phyloP scores from a whole-genome alignment of 257 asterid genomes.

The Penstemon barbatus region DNA sequence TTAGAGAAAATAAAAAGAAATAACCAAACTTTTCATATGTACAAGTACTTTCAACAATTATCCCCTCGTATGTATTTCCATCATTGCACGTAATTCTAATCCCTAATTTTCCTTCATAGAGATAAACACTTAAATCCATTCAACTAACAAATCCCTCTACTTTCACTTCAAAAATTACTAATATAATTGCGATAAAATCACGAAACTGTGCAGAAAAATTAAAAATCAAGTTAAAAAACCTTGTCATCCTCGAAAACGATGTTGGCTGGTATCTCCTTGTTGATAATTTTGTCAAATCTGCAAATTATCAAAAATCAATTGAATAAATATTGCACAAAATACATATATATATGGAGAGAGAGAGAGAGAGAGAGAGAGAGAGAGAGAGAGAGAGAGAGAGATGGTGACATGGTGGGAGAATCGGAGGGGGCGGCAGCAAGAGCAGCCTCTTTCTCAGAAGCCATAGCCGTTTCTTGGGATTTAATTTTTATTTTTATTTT shows the following conservation, averaged over 20 bases:
- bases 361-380: too few relatives aligned
- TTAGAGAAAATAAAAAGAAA: background rate
- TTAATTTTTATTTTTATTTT: constrained; percentile 29
- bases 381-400: constrained; percentile 1
- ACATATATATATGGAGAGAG: background rate
- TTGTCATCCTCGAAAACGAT: constrained; percentile 88
- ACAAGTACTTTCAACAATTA: background rate
- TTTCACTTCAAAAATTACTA: background rate
- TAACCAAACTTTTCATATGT: background rate
- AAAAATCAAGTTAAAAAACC: constrained; percentile 34
- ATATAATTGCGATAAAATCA: background rate
- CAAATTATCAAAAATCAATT: constrained; percentile 5
- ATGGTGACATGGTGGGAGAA: constrained; percentile 63
- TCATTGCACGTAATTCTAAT: background rate
- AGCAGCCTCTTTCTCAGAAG: constrained; percentile 42
- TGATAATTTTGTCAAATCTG: constrained; percentile 95
- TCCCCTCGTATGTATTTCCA: too few relatives aligned
- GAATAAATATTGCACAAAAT: constrained; percentile 16
- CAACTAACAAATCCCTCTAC: background rate
- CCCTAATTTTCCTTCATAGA: constrained; percentile 6
- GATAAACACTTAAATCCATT: constrained; percentile 1
- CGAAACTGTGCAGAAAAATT: background rate
- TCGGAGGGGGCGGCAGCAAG: constrained; percentile 71
- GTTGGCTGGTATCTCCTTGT: constrained; percentile 74
- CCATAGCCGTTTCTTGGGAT: constrained; percentile 4